These are phyloP conservation scores for Cryptococcus deneoformans DNA, from an alignment of 1,284 basidiomycete species.

Conservation along the genomic window DNA sequence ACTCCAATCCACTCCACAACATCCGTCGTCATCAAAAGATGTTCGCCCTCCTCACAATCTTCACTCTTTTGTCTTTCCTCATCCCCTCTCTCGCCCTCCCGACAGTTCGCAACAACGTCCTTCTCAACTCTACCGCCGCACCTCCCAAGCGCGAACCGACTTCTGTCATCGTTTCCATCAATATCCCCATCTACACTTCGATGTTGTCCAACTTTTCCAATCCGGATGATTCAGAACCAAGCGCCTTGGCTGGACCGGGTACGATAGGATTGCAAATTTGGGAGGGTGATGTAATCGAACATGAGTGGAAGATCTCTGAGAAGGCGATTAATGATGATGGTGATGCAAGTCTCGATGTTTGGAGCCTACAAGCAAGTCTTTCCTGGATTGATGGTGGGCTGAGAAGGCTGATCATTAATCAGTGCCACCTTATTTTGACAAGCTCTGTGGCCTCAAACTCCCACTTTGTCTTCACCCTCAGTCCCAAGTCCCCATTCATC, in stretches of 20 bases:
- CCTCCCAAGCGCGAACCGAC: not conserved
- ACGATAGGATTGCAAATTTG: not conserved
- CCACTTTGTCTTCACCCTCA: not conserved
- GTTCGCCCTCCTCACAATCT: not conserved
- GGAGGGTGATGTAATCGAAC: not conserved
- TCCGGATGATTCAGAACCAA: not conserved
- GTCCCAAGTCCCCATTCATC: not conserved
- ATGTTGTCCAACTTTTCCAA: not conserved
- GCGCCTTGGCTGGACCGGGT: not conserved
- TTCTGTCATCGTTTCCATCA: not conserved
- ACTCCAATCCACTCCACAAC: no score
- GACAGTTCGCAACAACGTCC: not conserved
- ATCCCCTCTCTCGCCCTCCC: not conserved
- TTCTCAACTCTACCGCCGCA: not conserved
- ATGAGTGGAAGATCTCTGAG: not conserved
- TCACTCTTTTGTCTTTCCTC: not conserved
- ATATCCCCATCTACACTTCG: not conserved
- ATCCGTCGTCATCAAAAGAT: not conserved
- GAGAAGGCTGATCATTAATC: not conserved
- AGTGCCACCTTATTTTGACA: not conserved
- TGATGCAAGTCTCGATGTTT: not conserved
- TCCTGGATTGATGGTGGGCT: not conserved
- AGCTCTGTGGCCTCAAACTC: not conserved
- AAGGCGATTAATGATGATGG: not conserved
- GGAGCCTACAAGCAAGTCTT: not conserved